Conservation (phyloP, 805 yeast genomes). For the Zygotorulaspora sp. region DNA sequence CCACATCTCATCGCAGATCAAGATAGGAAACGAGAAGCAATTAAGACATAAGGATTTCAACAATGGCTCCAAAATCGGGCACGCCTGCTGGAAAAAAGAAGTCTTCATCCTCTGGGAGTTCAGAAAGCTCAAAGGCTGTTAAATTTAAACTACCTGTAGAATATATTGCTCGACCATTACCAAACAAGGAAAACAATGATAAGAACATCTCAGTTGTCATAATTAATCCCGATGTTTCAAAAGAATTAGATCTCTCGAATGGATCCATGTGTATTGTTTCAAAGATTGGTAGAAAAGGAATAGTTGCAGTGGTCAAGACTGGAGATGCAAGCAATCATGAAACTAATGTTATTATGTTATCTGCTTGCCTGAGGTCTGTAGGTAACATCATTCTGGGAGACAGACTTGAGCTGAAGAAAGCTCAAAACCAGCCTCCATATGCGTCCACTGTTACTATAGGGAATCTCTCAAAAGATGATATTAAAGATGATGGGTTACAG, state of each 20-base stretch:
- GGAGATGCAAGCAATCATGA: conserved; percentile 36
- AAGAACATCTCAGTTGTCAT: conserved; percentile 39
- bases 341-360: conserved; percentile 44
- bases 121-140: conserved; percentile 19
- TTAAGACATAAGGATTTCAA: too few relatives aligned
- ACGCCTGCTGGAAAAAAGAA: conserved; percentile 30
- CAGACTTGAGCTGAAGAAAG: conserved; percentile 45
- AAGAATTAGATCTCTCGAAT: conserved; percentile 42
- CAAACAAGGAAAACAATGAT: conserved; percentile 16
- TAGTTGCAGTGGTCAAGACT: conserved; percentile 41
- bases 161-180: conserved; percentile 39
- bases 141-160: conserved; percentile 38
- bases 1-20: conserved; percentile 19
- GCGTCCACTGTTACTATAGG: conserved; percentile 39
- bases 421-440: conserved; percentile 45
- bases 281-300: conserved; percentile 45
- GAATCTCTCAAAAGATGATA: conserved; percentile 18
- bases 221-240: conserved; percentile 43
- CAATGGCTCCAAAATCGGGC: conserved; percentile 32
- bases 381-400: conserved; percentile 48
- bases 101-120: conserved; percentile 15
- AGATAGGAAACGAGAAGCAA: too few relatives aligned
- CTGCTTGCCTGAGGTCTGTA: conserved; percentile 42
- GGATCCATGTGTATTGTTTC: conserved; percentile 46
- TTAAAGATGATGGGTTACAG: conserved; percentile 21